These are phyloP conservation scores for Neonectria neomacrospora DNA, from an alignment of 2,329 filamentous ascomycete genomes.

Conservation along the genomic window DNA sequence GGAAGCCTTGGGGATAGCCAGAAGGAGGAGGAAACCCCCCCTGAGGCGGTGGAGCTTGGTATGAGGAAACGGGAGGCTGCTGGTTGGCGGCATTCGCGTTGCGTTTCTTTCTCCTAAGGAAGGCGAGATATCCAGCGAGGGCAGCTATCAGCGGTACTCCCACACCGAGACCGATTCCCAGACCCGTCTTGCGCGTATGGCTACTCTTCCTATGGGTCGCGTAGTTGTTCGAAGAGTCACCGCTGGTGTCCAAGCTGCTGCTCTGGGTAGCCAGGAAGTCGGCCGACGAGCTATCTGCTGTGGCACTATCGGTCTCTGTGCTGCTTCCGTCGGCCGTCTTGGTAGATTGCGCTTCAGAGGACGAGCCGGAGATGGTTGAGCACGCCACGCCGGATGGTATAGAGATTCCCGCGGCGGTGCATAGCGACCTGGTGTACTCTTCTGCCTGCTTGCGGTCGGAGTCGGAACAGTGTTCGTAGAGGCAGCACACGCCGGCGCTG, in stretches of 20 bases:
- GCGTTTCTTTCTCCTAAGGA: conserved; percentile 11
- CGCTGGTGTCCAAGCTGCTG: neutral
- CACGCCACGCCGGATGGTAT: conserved; percentile 10
- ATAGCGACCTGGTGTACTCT: neutral
- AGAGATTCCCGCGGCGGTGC: neutral
- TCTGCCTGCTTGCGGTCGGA: conserved; percentile 8
- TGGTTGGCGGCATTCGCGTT: neutral
- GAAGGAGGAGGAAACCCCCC: neutral
- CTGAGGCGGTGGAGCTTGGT: conserved; percentile 1
- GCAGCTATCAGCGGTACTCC: conserved; percentile 11
- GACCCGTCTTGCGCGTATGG: conserved; percentile 2
- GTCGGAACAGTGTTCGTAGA: conserved; percentile 19
- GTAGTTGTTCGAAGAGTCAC: neutral
- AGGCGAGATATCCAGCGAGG: conserved; percentile 10
- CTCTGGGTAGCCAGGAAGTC: neutral
- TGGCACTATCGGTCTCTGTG: neutral
- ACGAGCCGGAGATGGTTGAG: neutral
- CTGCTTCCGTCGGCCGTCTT: neutral
- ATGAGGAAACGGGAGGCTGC: neutral
- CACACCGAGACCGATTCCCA: conserved; percentile 20
- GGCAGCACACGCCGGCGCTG: conserved; percentile 14
- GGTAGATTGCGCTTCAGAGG: neutral
- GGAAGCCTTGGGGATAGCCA: neutral
- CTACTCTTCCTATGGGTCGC: neutral
- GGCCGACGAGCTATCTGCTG: neutral